phyloP scores from a whole-genome alignment of 1,284 basidiomycete genomes.

The Cryptococcus wingfieldii region DNA sequence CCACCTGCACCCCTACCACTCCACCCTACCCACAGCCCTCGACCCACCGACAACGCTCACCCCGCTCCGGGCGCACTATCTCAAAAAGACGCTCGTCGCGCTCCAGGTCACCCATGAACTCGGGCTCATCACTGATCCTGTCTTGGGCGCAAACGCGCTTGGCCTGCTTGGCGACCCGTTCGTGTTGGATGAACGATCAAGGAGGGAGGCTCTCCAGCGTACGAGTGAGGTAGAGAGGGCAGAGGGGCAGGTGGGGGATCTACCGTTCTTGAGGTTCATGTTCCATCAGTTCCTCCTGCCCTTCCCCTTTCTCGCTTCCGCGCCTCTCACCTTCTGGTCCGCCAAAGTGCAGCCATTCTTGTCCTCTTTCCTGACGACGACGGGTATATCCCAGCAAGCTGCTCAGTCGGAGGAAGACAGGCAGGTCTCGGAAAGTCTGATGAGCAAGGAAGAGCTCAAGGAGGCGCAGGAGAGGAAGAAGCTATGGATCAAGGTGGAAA shows the following conservation, averaged over 20 bases:
- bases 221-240: slow-evolving; percentile 21
- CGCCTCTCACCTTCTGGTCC: slow-evolving; percentile 82
- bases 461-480: slow-evolving; percentile 58
- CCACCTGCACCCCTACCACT: slow-evolving; percentile 38
- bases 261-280: slow-evolving; percentile 81
- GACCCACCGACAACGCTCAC: slow-evolving; percentile 55
- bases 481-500: slow-evolving; percentile 69
- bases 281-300: slow-evolving; percentile 87
- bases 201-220: slow-evolving; percentile 53
- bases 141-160: slow-evolving; percentile 64
- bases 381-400: slow-evolving; percentile 46
- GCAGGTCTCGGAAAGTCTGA: slow-evolving; percentile 34
- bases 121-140: slow-evolving; percentile 58
- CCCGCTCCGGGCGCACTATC: slow-evolving; percentile 84
- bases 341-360: slow-evolving; percentile 90
- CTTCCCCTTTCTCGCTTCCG: slow-evolving; percentile 84
- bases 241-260: slow-evolving; percentile 52
- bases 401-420: slow-evolving; percentile 42
- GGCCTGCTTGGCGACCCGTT: slow-evolving; percentile 85
- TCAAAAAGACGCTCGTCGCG: slow-evolving; percentile 88
- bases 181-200: slow-evolving; percentile 54
- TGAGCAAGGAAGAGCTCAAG: slow-evolving; percentile 54
- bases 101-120: slow-evolving; percentile 78
- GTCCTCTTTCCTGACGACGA: slow-evolving; percentile 66
- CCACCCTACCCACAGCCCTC: slow-evolving; percentile 26